Evolutionary conservation across 23 red algal genomes (phyloP).

Genomic region (Gracilariopsis chorda): DNA sequence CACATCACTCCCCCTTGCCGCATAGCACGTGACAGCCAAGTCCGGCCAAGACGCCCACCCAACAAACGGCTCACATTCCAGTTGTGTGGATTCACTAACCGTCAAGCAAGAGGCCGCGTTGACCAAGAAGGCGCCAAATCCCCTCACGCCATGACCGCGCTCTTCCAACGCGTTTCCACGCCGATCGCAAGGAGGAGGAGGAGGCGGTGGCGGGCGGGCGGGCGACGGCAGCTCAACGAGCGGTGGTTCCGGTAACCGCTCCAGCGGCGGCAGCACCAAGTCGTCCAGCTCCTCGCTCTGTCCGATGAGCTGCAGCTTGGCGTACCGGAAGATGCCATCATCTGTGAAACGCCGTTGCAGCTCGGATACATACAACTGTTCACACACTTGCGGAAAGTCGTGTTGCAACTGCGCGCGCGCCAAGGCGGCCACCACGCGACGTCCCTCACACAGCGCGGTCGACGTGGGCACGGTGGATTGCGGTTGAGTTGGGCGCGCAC

Average conservation of each 20-base stretch:
- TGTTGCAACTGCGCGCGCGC: slow-evolving; percentile 3
- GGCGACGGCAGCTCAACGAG: neutral
- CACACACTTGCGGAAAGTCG: neutral
- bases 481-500: no score
- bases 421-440: neutral
- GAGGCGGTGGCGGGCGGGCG: neutral
- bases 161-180: neutral
- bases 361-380: neutral
- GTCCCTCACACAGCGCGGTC: neutral
- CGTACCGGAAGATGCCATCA: slow-evolving; percentile 10
- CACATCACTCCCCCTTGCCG: neutral
- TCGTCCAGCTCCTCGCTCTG: neutral
- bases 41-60: neutral
- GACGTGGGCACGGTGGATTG: neutral
- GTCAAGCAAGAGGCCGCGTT: neutral
- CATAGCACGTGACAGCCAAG: neutral
- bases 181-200: no score
- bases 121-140: neutral
- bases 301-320: slow-evolving; percentile 13
- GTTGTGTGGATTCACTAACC: neutral
- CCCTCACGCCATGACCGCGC: neutral
- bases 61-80: neutral
- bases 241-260: neutral
- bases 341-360: neutral
- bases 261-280: slow-evolving; percentile 9